A percentile compares a stretch with the other conserved stretches of the same genome.
Evolutionary conservation across 345 rosid genomes (phyloP).

Genomic region (Brassica carinata): DNA sequence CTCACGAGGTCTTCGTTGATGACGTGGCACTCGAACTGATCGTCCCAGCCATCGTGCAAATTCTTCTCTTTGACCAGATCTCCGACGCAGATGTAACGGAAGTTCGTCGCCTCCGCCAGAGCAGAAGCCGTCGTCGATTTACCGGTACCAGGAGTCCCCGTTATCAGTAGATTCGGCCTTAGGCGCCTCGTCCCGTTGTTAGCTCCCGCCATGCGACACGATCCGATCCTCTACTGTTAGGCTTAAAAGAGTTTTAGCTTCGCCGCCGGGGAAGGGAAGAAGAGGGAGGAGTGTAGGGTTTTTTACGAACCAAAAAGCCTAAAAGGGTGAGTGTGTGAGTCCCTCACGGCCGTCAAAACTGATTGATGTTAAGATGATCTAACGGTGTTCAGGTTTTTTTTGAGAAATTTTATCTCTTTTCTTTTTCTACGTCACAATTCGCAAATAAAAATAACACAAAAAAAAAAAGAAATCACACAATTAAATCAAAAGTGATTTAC

Average conservation of each 20-base stretch:
- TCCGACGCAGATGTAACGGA: constrained; percentile 75
- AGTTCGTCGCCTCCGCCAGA: constrained; percentile 68
- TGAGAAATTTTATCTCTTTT: neutral
- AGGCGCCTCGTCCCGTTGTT: constrained; percentile 47
- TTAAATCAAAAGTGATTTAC: too few relatives aligned
- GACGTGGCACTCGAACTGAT: constrained; percentile 63
- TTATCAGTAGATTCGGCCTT: constrained; percentile 76
- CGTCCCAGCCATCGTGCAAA: constrained; percentile 94
- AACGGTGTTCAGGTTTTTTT: neutral
- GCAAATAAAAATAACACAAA: neutral
- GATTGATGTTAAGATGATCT: neutral
- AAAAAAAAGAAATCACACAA: too few relatives aligned
- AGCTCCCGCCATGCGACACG: constrained; percentile 47
- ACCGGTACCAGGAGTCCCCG: constrained; percentile 97
- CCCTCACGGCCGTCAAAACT: neutral
- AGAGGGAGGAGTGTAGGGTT: neutral
- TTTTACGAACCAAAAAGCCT: neutral
- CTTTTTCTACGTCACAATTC: neutral
- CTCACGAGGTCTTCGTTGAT: constrained; percentile 78
- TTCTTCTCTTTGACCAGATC: constrained; percentile 82
- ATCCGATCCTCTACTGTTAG: neutral
- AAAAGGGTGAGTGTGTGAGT: neutral
- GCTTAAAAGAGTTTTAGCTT: neutral
- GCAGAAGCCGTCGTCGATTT: constrained; percentile 82
- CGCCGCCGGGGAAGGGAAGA: neutral